A percentile compares a stretch with the other conserved stretches of the same genome.
Evolutionary conservation across 176 grass and related monocot genomes (phyloP).

Genomic region (Microstegium vimineum): DNA sequence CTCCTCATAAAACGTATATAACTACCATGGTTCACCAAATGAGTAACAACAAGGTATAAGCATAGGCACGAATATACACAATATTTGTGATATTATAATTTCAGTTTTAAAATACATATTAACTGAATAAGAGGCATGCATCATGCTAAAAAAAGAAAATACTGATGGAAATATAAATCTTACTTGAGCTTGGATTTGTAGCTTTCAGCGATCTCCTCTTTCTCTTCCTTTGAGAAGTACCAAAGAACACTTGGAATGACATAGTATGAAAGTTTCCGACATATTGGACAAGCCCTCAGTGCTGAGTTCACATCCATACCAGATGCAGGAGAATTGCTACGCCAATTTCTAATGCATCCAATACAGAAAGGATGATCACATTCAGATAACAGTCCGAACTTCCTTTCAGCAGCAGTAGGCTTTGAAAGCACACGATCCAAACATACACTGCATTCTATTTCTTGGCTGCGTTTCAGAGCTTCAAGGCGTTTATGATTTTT

Average conservation of each 20-base stretch:
- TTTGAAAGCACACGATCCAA: conserved; percentile 92
- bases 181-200: conserved; percentile 98
- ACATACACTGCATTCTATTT: conserved; percentile 95
- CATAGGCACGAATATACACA: background rate
- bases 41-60: background rate
- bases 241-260: conserved; percentile 94
- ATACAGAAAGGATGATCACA: conserved; percentile 96
- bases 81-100: background rate
- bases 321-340: conserved; percentile 80
- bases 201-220: conserved; percentile 72
- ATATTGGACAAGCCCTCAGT: conserved; percentile 85
- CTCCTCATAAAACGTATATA: conserved; percentile 2
- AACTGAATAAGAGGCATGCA: background rate
- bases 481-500: conserved; percentile 81
- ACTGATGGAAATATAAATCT: conserved; percentile 16
- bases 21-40: background rate
- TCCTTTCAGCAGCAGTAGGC: conserved; percentile 79
- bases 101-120: background rate
- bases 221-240: conserved; percentile 94
- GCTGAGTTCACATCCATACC: conserved; percentile 94
- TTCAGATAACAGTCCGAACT: conserved; percentile 92
- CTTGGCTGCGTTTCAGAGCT: conserved; percentile 79
- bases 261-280: conserved; percentile 77
- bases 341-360: conserved; percentile 94
- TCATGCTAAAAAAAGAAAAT: background rate